Percentiles rank a stretch among this genome's conserved stretches.
Conservation (phyloP, 345 rosid genomes). For the Angophora floribunda region DNA sequence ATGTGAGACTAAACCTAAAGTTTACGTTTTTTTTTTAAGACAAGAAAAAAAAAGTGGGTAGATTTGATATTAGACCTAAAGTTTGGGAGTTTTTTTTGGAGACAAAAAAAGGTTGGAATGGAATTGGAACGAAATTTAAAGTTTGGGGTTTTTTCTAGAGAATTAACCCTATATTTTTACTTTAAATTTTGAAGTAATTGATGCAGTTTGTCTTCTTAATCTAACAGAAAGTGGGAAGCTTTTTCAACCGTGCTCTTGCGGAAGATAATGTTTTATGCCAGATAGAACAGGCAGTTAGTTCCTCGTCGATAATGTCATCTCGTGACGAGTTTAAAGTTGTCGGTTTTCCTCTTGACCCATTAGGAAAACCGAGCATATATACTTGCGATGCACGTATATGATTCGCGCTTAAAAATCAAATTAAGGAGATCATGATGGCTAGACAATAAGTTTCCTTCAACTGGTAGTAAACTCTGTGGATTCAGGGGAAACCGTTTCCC, state of each 20-base stretch:
- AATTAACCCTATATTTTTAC: not conserved
- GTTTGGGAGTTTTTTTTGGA: too few species aligned
- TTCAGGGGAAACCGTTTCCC: not conserved
- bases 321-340: not conserved
- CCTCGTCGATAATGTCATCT: not conserved
- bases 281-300: accelerated
- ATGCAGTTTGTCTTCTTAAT: not conserved
- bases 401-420: not conserved
- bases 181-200: not conserved
- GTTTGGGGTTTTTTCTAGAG: too few species aligned
- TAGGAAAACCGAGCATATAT: not conserved
- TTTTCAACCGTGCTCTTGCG: not conserved
- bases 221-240: accelerated
- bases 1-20: too few species aligned
- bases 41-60: too few species aligned
- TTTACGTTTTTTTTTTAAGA: too few species aligned
- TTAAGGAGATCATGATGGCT: not conserved
- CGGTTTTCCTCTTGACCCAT: too few species aligned
- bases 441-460: not conserved
- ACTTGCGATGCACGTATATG: not conserved
- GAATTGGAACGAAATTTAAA: too few species aligned
- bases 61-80: too few species aligned
- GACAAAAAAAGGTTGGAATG: too few species aligned
- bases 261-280: not conserved
- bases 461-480: not conserved